phyloP scores from a whole-genome alignment of 2,329 filamentous ascomycete genomes.

The Xylaria sp. region DNA sequence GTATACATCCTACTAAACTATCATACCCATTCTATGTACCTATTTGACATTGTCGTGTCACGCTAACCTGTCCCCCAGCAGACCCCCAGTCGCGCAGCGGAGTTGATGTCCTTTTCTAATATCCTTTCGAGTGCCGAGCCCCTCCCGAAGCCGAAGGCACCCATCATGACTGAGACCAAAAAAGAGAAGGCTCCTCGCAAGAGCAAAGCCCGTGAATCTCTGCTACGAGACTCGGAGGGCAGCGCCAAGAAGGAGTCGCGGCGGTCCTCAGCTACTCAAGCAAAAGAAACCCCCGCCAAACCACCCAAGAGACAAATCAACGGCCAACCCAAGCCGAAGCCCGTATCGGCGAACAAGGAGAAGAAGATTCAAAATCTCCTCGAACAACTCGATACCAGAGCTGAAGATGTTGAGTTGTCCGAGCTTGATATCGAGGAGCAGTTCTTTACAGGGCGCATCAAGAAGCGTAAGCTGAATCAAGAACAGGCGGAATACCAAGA shows the following conservation, averaged over 20 bases:
- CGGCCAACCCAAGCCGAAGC: slow-evolving; percentile 58
- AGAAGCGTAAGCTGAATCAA: slow-evolving; percentile 73
- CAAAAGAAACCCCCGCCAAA: slow-evolving; percentile 54
- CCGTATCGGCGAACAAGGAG: slow-evolving; percentile 63
- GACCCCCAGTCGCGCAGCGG: slow-evolving; percentile 75
- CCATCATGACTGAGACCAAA: slow-evolving; percentile 45
- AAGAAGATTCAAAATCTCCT: slow-evolving; percentile 73
- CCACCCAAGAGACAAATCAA: slow-evolving; percentile 66
- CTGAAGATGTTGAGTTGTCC: slow-evolving; percentile 49
- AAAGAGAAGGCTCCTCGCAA: slow-evolving; percentile 47
- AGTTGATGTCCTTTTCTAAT: slow-evolving; percentile 95
- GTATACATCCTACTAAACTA: slow-evolving; percentile 18
- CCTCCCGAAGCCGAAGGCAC: slow-evolving; percentile 55
- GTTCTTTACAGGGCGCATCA: slow-evolving; percentile 59
- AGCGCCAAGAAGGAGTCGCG: slow-evolving; percentile 54
- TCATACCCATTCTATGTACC: not conserved
- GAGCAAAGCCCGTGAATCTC: slow-evolving; percentile 58
- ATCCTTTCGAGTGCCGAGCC: slow-evolving; percentile 84
- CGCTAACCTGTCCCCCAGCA: slow-evolving; percentile 43
- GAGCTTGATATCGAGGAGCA: slow-evolving; percentile 52
- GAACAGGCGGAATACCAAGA: slow-evolving; percentile 66
- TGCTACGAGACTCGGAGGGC: slow-evolving; percentile 55
- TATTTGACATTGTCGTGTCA: not conserved
- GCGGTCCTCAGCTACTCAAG: slow-evolving; percentile 55
- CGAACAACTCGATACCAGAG: slow-evolving; percentile 48